A percentile compares a stretch with the other conserved stretches of the same genome.
Evolutionary conservation across 73 alveolate genomes (phyloP).

Genomic region (Paraurostyla sp.): DNA sequence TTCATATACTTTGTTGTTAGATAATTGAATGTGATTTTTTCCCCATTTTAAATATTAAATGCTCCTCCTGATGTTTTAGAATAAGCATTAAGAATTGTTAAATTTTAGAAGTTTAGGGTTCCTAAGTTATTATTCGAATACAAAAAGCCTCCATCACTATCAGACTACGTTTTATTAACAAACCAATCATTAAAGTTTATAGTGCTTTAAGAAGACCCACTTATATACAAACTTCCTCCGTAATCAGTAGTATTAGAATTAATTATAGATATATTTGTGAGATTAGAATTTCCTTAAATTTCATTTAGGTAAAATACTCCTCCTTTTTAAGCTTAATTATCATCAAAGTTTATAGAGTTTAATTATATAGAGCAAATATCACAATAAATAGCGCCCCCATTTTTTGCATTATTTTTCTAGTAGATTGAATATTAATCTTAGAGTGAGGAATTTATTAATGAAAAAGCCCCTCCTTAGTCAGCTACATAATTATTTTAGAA

Average conservation of each 20-base stretch:
- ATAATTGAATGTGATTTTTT: not conserved
- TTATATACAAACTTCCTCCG: not conserved
- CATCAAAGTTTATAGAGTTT: not conserved
- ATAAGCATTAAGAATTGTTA: not conserved
- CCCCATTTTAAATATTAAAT: not conserved
- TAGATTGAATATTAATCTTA: not conserved
- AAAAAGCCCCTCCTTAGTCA: not conserved
- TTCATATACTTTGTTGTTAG: not conserved
- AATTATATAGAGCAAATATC: not conserved
- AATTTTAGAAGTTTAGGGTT: too few relatives aligned
- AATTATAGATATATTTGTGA: not conserved
- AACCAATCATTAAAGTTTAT: not conserved
- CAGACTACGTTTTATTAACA: too few relatives aligned
- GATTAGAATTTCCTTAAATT: not conserved
- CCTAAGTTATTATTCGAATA: too few relatives aligned
- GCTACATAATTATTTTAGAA: not conserved
- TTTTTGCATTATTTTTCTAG: not conserved
- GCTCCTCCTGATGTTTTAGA: not conserved
- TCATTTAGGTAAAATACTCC: not conserved
- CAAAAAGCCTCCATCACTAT: too few relatives aligned
- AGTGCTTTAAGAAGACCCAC: not conserved
- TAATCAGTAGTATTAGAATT: not conserved
- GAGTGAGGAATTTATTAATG: not conserved
- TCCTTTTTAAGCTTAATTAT: not conserved
- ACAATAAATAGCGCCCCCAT: constrained; percentile 8